A percentile compares a stretch with the other conserved stretches of the same genome.
Evolutionary conservation across 202 grass and related monocot genomes (phyloP).

Genomic region (Tripidium arundinaceum): DNA sequence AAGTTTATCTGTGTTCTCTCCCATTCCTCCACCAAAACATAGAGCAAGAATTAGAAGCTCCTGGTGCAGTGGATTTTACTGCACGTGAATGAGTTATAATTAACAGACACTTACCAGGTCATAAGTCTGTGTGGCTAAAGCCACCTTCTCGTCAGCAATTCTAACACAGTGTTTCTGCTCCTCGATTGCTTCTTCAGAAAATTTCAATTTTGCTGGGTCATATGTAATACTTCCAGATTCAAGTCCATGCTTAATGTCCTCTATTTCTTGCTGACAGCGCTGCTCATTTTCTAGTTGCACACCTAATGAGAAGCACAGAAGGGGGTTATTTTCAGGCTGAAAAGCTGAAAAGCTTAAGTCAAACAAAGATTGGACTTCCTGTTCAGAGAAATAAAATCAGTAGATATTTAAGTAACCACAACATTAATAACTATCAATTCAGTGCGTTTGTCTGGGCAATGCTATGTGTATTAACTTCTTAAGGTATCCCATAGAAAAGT

Average conservation of each 20-base stretch:
- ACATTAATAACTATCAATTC: conserved; percentile 12
- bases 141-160: conserved; percentile 99
- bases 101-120: conserved; percentile 70
- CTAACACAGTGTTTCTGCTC: conserved; percentile 89
- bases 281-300: conserved; percentile 88
- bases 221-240: conserved; percentile 75
- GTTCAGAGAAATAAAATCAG: conserved; percentile 11
- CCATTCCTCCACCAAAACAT: not conserved
- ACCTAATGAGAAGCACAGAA: conserved; percentile 50
- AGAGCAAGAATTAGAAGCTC: not conserved
- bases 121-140: conserved; percentile 94
- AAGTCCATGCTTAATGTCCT: conserved; percentile 70
- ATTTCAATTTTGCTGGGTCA: conserved; percentile 72
- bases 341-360: conserved; percentile 14
- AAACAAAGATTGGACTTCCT: not conserved
- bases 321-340: not conserved
- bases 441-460: conserved; percentile 8
- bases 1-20: no score
- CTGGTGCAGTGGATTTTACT: not conserved
- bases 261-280: conserved; percentile 92
- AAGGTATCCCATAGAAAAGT: not conserved
- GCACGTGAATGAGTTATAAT: not conserved
- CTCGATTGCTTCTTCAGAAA: conserved; percentile 88
- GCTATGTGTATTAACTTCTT: no score
- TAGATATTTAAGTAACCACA: conserved; percentile 26